These are phyloP conservation scores for Leccinum subgranulosum DNA, from an alignment of 768 basidiomycete genomes.

Conservation along the genomic window DNA sequence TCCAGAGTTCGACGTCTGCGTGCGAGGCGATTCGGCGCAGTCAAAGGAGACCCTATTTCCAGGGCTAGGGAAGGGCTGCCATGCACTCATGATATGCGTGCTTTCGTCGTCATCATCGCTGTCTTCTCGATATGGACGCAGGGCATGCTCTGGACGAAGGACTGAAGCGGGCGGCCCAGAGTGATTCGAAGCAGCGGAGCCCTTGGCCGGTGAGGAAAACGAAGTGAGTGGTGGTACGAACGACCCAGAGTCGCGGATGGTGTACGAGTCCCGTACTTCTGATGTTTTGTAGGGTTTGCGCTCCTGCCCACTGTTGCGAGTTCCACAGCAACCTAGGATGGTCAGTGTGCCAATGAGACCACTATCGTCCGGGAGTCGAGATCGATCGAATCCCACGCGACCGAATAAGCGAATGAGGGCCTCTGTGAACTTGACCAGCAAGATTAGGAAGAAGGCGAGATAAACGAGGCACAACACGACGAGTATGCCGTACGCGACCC, in stretches of 20 bases:
- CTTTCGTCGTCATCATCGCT: constrained; percentile 67
- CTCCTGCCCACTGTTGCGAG: constrained; percentile 37
- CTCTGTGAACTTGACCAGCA: constrained; percentile 82
- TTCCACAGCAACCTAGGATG: constrained; percentile 62
- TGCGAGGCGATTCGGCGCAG: constrained; percentile 25
- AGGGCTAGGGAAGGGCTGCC: constrained; percentile 67
- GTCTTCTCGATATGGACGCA: constrained; percentile 73
- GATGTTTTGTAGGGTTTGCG: constrained; percentile 24
- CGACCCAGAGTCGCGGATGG: constrained; percentile 43
- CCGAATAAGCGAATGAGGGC: constrained; percentile 76
- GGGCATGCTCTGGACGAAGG: constrained; percentile 75
- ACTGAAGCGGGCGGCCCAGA: constrained; percentile 65
- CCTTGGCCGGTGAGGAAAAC: constrained; percentile 27
- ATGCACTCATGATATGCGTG: constrained; percentile 93
- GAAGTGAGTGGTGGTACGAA: constrained; percentile 43
- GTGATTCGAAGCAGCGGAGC: constrained; percentile 33
- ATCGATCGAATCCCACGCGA: constrained; percentile 79
- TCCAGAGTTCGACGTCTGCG: constrained; percentile 46
- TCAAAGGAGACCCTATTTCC: constrained; percentile 23
- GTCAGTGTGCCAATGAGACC: constrained; percentile 86
- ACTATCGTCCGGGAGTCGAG: constrained; percentile 73
- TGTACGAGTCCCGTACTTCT: constrained; percentile 28
- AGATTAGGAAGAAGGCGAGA: constrained; percentile 76
- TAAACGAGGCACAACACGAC: constrained; percentile 81
- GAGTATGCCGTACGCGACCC: constrained; percentile 93